Base-by-base conservation (phyloP, 2,329 filamentous ascomycete genomes). In the Calonectria pauciramosa region DNA sequence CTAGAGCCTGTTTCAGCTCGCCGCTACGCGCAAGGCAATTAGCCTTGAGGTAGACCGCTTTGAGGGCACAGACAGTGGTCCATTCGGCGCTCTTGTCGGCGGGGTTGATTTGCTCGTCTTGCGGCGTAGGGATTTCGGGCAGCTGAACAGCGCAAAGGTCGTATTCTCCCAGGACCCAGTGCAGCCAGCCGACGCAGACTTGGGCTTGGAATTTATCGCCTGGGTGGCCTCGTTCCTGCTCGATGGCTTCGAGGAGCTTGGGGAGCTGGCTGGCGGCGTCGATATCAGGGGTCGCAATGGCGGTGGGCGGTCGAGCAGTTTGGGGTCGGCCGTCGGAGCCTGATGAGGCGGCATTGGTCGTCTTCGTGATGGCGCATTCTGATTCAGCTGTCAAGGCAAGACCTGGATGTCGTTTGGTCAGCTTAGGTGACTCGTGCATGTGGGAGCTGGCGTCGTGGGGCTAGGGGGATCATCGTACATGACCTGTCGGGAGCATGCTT, bases 401-500 rank as follows among this genome's bases (percentile, higher is more conserved):
- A 84, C 93, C 94, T 95, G 80, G 28, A 51, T 49, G 64, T 23
- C 26, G 44, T 41, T 54, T 41, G 9, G 59, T 80, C 74, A 82
- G 69, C 44, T 49, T 59, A 34, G 26, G 44, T 56, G 38, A 30
- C 7, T 38, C 51, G 30, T 64, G 54, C 41, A 66, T 41, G 41
- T 49, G 56, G 59, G 71, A 66, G 64, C n/a, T 20, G 36, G 67
- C 66, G 34, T 63, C 70, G 49, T 63, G 71, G 70, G 63, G 66
- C 56, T 54, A 63, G 38, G 56, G 68, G 54, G 18, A 70, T 68
- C 71, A 77, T 83, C 91, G 81, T 93, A 98, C 96, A 98, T 86
- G 91, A 91, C 85, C 95, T 92, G 75, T 94, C 91, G 51, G 96
- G 94, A 80, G 96, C 95, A 90, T 99, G 96, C 86, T 99, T 99